phyloP scores from a whole-genome alignment of 2,329 filamentous ascomycete genomes.

The Trichoderma endophyticum region DNA sequence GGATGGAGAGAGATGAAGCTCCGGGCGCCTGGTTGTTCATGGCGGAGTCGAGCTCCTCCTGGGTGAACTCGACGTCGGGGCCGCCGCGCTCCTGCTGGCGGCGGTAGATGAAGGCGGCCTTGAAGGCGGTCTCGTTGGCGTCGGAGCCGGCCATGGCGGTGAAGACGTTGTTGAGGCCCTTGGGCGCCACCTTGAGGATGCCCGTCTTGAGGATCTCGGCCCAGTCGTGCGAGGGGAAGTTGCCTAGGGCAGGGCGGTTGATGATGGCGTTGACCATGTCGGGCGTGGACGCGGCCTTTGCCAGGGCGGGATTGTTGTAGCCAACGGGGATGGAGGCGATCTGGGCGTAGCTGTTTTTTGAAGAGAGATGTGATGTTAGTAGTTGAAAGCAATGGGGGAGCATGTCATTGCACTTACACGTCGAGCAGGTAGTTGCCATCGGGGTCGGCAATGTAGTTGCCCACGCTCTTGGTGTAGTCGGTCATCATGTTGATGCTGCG shows the following conservation, averaged over 20 bases:
- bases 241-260: slow-evolving; percentile 85
- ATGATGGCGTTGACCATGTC: slow-evolving; percentile 79
- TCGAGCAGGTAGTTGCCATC: slow-evolving; percentile 72
- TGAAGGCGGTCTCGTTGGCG: slow-evolving; percentile 92
- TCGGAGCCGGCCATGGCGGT: slow-evolving; percentile 86
- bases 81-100: slow-evolving; percentile 79
- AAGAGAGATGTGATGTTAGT: neutral
- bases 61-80: slow-evolving; percentile 71
- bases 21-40: slow-evolving; percentile 82
- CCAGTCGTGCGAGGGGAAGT: slow-evolving; percentile 88
- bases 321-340: slow-evolving; percentile 90
- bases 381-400: neutral
- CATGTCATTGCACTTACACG: slow-evolving; percentile 47
- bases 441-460: slow-evolving; percentile 76
- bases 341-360: slow-evolving; percentile 67
- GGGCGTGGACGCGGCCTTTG: slow-evolving; percentile 65
- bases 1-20: slow-evolving; percentile 72
- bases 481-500: slow-evolving; percentile 79
- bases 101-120: slow-evolving; percentile 92
- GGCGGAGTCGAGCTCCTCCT: slow-evolving; percentile 67
- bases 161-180: slow-evolving; percentile 83
- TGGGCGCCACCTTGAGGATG: slow-evolving; percentile 77
- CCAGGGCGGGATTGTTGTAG: slow-evolving; percentile 82
- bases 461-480: slow-evolving; percentile 69
- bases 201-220: slow-evolving; percentile 73